phyloP scores from a whole-genome alignment of 2,329 filamentous ascomycete genomes.

The Trichophyton rubrum region DNA sequence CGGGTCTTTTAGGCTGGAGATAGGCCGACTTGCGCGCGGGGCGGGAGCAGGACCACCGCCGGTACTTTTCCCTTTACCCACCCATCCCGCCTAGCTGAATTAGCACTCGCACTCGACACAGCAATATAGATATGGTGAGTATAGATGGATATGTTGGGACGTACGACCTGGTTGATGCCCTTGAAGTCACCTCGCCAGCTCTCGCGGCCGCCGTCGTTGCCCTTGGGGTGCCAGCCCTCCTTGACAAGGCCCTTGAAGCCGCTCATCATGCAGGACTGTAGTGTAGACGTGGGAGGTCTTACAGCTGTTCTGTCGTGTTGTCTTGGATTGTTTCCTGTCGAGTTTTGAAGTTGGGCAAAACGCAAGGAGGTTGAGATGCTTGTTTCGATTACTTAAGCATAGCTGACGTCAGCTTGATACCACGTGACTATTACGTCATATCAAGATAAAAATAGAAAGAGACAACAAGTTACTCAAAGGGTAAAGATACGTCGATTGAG shows the following conservation, averaged over 20 bases:
- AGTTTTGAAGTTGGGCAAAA: neutral
- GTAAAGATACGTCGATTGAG: neutral
- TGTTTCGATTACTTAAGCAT: too few species aligned
- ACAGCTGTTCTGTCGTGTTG: neutral
- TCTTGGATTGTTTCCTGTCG: neutral
- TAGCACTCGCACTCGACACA: neutral
- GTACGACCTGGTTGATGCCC: constrained; percentile 45
- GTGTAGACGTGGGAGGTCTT: neutral
- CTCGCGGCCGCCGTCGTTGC: constrained; percentile 41
- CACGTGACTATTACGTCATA: neutral
- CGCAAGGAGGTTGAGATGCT: neutral
- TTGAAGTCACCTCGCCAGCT: constrained; percentile 45
- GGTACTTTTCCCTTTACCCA: constrained; percentile 42
- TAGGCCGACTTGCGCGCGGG: constrained; percentile 48
- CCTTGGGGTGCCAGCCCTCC: constrained; percentile 43
- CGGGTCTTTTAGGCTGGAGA: constrained; percentile 63
- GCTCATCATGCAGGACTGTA: neutral
- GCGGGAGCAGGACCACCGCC: constrained; percentile 26
- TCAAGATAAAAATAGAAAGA: neutral
- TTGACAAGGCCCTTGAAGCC: constrained; percentile 34
- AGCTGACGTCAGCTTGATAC: neutral
- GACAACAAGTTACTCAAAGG: too few species aligned
- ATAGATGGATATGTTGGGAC: constrained; percentile 17
- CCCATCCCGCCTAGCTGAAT: constrained; percentile 42
- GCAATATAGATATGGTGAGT: too few species aligned